Percentiles rank a stretch among this genome's conserved stretches.
Conservation (phyloP, 345 rosid species). For the Eucalyptus shirleyi region DNA sequence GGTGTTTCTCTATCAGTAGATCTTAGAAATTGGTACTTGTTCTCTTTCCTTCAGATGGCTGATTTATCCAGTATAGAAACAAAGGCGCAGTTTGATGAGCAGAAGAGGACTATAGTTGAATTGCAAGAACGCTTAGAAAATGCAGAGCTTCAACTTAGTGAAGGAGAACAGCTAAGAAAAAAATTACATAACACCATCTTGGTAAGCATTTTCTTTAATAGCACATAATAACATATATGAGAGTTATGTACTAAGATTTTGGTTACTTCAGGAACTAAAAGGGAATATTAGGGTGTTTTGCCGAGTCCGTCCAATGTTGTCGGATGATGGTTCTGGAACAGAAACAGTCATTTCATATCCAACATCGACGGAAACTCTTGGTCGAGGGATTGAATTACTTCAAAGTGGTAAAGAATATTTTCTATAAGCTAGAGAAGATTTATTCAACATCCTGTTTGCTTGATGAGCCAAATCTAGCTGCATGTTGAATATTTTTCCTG, state of each 20-base stretch:
- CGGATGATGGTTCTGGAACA: constrained; percentile 53
- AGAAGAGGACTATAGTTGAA: constrained; percentile 18
- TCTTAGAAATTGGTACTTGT: neutral
- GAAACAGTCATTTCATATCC: constrained; percentile 67
- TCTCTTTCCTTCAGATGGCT: constrained; percentile 25
- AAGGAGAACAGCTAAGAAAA: constrained; percentile 75
- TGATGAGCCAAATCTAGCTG: neutral
- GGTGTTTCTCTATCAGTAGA: neutral
- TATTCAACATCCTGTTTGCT: neutral
- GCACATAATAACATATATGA: neutral
- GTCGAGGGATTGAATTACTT: constrained; percentile 68
- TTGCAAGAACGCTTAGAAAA: constrained; percentile 52
- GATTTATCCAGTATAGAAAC: constrained; percentile 43
- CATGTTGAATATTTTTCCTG: neutral
- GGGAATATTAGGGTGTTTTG: constrained; percentile 98
- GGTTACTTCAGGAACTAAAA: constrained; percentile 59
- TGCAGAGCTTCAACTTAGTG: constrained; percentile 42
- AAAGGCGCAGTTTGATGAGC: constrained; percentile 40
- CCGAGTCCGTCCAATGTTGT: constrained; percentile 77
- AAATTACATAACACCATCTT: constrained; percentile 82
- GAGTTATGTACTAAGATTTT: neutral
- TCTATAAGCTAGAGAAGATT: neutral
- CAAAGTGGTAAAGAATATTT: constrained; percentile 49
- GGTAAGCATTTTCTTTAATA: constrained; percentile 15
- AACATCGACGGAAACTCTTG: constrained; percentile 50